Evolutionary conservation across 331 rosid genomes (phyloP), one percentile per base, ranked within the genome.

Genomic region (Erythrophleum ivorense): DNA sequence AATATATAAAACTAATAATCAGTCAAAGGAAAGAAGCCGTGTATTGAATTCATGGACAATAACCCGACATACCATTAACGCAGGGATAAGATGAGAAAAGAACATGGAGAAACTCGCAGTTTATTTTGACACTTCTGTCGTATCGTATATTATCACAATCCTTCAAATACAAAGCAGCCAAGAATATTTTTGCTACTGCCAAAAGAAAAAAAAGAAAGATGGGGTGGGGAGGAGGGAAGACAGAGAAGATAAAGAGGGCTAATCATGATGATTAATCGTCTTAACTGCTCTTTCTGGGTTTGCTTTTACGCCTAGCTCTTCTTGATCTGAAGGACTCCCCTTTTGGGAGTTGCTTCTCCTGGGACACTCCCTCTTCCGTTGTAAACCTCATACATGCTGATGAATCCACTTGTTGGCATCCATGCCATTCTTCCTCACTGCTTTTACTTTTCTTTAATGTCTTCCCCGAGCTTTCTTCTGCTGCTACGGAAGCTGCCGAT

Each of bases 221-320:
- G 60, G 11, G 10, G 60, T 18, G 7, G 60, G 60, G 3, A 0
- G 24, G 18, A 33, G 3, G 21, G 33, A 58, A 10, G 4, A 38
- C 4, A 38, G 41, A 38, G 41, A 38, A 38, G 4, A 38, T 38
- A 58, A 9, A 21, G 33, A 58, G 21, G 64, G 64, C 34, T 58
- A 21, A 19, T 58, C 5, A 9, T 24, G 29, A 24, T 24, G 13
- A 6, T 45, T 41, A 24, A 24, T 63, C 33, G 40, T 33, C 66
- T 48, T 71, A 84, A 71, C 90, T 90, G 69, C 97, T 93, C 86
- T 91, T 93, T 86, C 86, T 88, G 84, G 97, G 97, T 79, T 78
- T 93, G 88, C 93, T 83, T 86, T 93, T 93, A 73, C 97, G 60
- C 76, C 94, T 88, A n/a, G 91, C 88, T 82, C 88, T 90, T 81